These are phyloP conservation scores for Scleromitrula shiraiana DNA, from an alignment of 2,329 filamentous ascomycete species.

Conservation along the genomic window DNA sequence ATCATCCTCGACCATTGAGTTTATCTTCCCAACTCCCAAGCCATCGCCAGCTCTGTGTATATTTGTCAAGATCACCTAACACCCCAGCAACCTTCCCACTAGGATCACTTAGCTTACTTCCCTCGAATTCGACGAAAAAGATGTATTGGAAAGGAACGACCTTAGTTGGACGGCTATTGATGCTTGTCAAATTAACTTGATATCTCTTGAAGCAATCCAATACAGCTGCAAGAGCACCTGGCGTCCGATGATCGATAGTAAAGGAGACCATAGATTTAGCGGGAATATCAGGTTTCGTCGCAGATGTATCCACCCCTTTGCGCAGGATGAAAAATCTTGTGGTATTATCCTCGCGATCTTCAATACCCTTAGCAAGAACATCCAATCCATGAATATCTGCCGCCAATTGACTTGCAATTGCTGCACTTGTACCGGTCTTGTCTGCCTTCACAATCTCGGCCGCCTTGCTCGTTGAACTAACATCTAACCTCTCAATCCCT, in stretches of 20 bases:
- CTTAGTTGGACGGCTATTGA: constrained; percentile 77
- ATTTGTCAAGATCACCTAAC: constrained; percentile 47
- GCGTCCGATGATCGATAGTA: constrained; percentile 66
- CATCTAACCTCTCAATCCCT: constrained; percentile 71
- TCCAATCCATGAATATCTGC: constrained; percentile 60
- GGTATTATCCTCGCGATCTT: constrained; percentile 69
- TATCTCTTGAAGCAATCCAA: constrained; percentile 68
- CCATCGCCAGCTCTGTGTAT: constrained; percentile 59
- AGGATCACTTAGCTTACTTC: constrained; percentile 45
- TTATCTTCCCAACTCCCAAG: constrained; percentile 53
- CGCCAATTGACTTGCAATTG: constrained; percentile 70
- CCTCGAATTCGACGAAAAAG: constrained; percentile 87
- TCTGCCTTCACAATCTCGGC: constrained; percentile 66
- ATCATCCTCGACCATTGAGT: constrained; percentile 1
- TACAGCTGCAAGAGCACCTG: constrained; percentile 76
- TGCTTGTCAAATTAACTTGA: constrained; percentile 78
- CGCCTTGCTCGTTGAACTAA: constrained; percentile 76
- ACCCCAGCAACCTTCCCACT: constrained; percentile 52
- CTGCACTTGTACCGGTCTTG: constrained; percentile 54
- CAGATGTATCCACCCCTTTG: constrained; percentile 22
- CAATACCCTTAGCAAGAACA: constrained; percentile 60
- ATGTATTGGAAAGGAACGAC: constrained; percentile 78
- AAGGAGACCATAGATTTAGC: constrained; percentile 76
- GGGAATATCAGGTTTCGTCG: constrained; percentile 8
- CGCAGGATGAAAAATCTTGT: constrained; percentile 67